Base-by-base conservation (phyloP, 495 filamentous ascomycete genomes). In the Aspergillus olivimuriae region DNA sequence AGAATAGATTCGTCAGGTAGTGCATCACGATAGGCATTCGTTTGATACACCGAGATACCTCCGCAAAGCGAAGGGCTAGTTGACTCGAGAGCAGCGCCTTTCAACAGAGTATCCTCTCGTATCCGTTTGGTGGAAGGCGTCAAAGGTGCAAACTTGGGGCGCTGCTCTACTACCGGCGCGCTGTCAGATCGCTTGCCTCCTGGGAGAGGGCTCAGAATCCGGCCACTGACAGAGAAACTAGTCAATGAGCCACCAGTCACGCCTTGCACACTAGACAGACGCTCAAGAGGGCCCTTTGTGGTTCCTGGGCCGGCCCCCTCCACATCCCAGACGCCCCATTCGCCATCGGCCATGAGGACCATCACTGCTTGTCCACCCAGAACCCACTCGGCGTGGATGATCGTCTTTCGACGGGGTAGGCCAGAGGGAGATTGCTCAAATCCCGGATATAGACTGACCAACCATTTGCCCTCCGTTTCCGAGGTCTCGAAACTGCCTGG, bases 241-340 rank as follows among this genome's bases (percentile, higher is more conserved):
- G 83, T 82, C 48, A 82, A 59, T 5, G 80, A 77, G 12, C 78
- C 81, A 12, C 81, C 81, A 38, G 74, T 74, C 12, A 83, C 75
- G n/a, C 81, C 78, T 44, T 78, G 70, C 3, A 71, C 50, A 40
- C 61, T 68, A 5, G 65, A 48, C 51, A 78, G 80, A 35, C 77
- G 76, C 39, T 82, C 75, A 23, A 86, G 62, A 50, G 69, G 58
- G 56, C 64, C 73, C 34, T 74, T 68, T 5, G 60, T 66, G 46
- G 56, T 66, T 57, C 58, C 70, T 3, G 70, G 82, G 46, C 78
- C 77, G 30, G 78, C 73, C 1, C 83, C 81, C 53, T 87, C 81
- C 22, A 90, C 70, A 63, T 94, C 87, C 89, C 91, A 96, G 20
- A 97, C 79, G 3, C 87, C 90, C 90, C 90, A 97, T 66, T 94